Base-by-base conservation (phyloP, 441 rosid genomes). In the Pelargonium australe region DNA sequence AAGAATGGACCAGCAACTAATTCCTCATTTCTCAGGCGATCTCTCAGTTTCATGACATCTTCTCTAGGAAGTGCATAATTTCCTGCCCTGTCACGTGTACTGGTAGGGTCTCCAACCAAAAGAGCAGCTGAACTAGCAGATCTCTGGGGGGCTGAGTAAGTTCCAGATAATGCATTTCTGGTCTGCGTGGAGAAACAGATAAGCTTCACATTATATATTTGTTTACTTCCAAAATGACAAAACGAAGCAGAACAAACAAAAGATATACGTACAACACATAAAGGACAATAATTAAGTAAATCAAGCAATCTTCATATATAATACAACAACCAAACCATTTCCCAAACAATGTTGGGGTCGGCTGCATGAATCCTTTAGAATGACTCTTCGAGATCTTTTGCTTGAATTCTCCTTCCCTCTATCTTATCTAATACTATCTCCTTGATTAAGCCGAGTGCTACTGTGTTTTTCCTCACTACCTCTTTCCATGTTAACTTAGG, bases 61-160 rank as follows among this genome's bases (percentile, higher is more conserved):
- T 91, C 99, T 85, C 99, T 86, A 40, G 99, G 99, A 80, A 96
- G 99, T 70, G 92, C 96, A 73, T 81, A 89, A 76, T 96, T 96
- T 72, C 99, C 99, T 77, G 95, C 95, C 83, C 93, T 91, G 79
- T 96, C 99, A 81, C 89, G 96, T 70, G 90, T 80, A 34, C 92
- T 95, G 72, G 92, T 89, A 65, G 99, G 99, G 68, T 96, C 99
- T 66, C 99, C 99, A 69, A 94, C 87, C 85, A 96, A 83, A 82
- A 96, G 98, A 79, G 97, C 98, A 55, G 97, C 91, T 70, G 99
- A 96, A 82, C 99, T 96, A 73, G 99, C 99, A 66, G 99, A 96
- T 80, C 98, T 86, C 80, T 96, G 99, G 13, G 99, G 99, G 68
- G 99, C 99, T 68, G 99, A 96, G 84, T 90, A 96, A 13, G 99